Base-by-base conservation (phyloP, 495 filamentous ascomycete genomes). In the Penicillium diatomitis region DNA sequence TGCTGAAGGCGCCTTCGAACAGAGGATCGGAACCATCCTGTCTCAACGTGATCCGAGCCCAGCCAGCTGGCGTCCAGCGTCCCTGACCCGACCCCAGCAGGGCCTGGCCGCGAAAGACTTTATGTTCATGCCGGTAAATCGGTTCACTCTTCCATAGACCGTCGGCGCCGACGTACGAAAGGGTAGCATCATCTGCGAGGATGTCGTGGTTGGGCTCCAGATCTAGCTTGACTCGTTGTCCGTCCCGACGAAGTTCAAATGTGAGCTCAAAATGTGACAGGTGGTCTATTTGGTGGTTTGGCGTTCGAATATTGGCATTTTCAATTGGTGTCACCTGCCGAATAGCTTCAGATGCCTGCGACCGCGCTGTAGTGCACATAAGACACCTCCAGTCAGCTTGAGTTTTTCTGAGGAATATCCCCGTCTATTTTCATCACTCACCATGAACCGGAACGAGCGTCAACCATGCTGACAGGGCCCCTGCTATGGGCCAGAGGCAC, bases 171-270 rank as follows among this genome's bases (percentile, higher is more conserved):
- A 96, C 62, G 60, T 90, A 85, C 41, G 81, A 73, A 4, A 98
- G 67, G 40, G 70, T 80, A 2, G 90, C 87, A 59, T 86, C 84
- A 2, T 85, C 81, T 28, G 81, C 75, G 28, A 96, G 72, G 46
- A 97, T 86, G 66, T 96, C 88, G 67, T 95, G 81, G 59, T 96
- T 98, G 29, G 92, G 92, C 63, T 95, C 84, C 34, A 97, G 78
- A 42, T 78, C 75, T 39, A 98, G 78, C 54, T 87, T 88, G 51
- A 97, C 71, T 41, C 78, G 78, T 56, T 89, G 81, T 48, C 73
- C 65, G 38, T 77, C 73, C 52, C 78, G 71, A 55, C 87, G 83
- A 38, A 95, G 66, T 38, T 75, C 70, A 66, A 98, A 96, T 31
- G 78, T 80, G 53, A 97, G 66, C 57, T 92, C 85, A 65, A 97